Conservation (phyloP, 768 basidiomycete species). For the Suillus tomentosus region DNA sequence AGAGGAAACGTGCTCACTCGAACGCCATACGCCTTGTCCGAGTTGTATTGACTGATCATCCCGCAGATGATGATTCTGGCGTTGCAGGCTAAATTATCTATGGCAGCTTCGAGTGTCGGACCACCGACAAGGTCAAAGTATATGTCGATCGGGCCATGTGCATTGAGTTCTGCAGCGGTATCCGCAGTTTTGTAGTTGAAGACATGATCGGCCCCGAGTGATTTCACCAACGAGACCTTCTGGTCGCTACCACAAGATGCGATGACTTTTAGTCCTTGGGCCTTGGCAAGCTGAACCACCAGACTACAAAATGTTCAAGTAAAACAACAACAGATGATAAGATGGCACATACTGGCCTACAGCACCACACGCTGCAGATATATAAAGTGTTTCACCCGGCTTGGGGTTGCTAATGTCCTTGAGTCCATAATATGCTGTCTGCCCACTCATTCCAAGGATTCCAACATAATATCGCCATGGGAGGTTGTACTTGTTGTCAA, state of each 20-base stretch:
- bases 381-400: slow-evolving; percentile 52
- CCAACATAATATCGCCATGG: slow-evolving; percentile 35
- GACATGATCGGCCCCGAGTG: slow-evolving; percentile 65
- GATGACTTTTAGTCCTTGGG: slow-evolving; percentile 63
- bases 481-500: slow-evolving; percentile 31
- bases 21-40: slow-evolving; percentile 20
- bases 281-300: slow-evolving; percentile 54
- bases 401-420: slow-evolving; percentile 25
- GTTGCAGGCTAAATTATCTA: slow-evolving; percentile 43
- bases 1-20: slow-evolving; percentile 15
- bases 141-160: slow-evolving; percentile 60
- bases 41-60: slow-evolving; percentile 17
- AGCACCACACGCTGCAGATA: slow-evolving; percentile 45
- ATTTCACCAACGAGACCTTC: slow-evolving; percentile 63
- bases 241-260: slow-evolving; percentile 74
- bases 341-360: slow-evolving; percentile 57
- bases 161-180: slow-evolving; percentile 51
- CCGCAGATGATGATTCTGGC: slow-evolving; percentile 50
- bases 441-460: slow-evolving; percentile 36
- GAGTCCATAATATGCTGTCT: slow-evolving; percentile 32
- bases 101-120: slow-evolving; percentile 55
- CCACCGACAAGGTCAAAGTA: slow-evolving; percentile 60
- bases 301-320: slow-evolving; percentile 30
- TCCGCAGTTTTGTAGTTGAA: slow-evolving; percentile 74
- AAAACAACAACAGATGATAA: slow-evolving; percentile 9